Conservation (phyloP, 768 basidiomycete genomes). For the Cystofilobasidium capitatum region DNA sequence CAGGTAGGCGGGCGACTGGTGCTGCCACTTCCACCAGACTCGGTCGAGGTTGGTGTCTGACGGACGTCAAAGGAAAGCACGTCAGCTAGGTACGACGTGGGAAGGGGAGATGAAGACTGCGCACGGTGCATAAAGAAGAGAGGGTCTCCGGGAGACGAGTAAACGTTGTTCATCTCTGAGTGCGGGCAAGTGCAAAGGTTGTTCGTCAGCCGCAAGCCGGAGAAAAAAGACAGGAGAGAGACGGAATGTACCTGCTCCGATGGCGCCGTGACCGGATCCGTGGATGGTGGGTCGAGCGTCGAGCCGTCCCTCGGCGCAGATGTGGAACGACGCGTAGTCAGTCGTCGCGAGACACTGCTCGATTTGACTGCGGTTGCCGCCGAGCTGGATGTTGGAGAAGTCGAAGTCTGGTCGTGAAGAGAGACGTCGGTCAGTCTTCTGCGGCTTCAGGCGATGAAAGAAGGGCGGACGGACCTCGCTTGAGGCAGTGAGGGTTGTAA, state of each 20-base stretch:
- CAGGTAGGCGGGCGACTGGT: background rate
- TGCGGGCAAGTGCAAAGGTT: too few species aligned
- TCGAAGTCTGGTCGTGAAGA: background rate
- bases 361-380: background rate
- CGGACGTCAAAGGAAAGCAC: too few species aligned
- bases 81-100: too few species aligned
- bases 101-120: too few species aligned
- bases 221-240: background rate
- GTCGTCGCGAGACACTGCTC: background rate
- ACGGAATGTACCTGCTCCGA: too few species aligned
- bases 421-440: background rate
- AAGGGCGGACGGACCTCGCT: background rate
- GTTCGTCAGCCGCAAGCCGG: too few species aligned
- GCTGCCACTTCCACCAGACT: background rate
- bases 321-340: background rate
- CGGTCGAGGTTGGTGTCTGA: background rate
- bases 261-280: background rate
- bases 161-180: constrained; percentile 1
- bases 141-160: background rate
- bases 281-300: background rate
- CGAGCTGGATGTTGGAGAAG: background rate
- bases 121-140: background rate
- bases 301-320: background rate
- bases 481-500: background rate
- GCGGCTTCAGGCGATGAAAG: background rate